These are phyloP conservation scores for Botryotinia calthae DNA, from an alignment of 2,329 filamentous ascomycete species.

Conservation along the genomic window DNA sequence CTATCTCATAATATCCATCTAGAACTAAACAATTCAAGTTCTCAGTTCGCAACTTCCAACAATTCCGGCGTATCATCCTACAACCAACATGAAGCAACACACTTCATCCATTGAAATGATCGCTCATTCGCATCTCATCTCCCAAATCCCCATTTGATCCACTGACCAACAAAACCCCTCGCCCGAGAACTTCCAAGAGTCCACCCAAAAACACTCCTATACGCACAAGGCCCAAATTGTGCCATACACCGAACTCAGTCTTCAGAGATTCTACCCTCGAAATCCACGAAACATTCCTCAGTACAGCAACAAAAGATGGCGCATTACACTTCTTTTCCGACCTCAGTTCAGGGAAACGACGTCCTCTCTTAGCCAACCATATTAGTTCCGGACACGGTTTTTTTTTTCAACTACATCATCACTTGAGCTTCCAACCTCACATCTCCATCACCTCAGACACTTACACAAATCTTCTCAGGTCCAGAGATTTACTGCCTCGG, in stretches of 20 bases:
- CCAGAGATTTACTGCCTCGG: not conserved
- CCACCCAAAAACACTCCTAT: not conserved
- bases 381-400: not conserved
- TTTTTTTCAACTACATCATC: not conserved
- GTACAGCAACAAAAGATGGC: not conserved
- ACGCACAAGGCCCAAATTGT: not conserved
- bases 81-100: not conserved
- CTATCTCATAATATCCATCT: not conserved
- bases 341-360: too few relatives aligned
- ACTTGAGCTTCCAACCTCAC: not conserved
- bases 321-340: fast-evolving
- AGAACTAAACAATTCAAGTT: not conserved
- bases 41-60: too few relatives aligned
- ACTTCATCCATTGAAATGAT: not conserved
- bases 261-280: not conserved
- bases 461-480: not conserved
- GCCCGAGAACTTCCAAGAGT: not conserved
- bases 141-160: not conserved
- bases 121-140: not conserved
- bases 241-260: not conserved
- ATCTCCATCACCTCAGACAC: not conserved
- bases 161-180: not conserved
- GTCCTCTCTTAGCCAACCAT: not conserved
- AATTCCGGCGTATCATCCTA: not conserved
- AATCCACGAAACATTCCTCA: not conserved